Percentiles rank a stretch among this genome's conserved stretches.
phyloP scores from a whole-genome alignment of 139 green algal species.

The Chlorella ohadii region DNA sequence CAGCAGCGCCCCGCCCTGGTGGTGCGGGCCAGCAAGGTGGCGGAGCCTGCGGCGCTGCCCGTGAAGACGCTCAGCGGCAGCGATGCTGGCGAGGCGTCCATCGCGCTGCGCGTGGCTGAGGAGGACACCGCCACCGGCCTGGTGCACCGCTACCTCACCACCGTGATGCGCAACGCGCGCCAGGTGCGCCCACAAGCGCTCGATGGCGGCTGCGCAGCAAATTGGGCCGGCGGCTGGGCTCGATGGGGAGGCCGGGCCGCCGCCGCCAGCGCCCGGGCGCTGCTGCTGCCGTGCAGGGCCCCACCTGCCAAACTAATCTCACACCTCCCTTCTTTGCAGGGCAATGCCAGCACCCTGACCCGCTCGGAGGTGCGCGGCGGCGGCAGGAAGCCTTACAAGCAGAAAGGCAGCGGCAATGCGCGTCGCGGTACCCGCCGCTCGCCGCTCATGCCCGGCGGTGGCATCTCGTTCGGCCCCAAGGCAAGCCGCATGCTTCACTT shows the following conservation, averaged over 20 bases:
- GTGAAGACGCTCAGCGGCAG: slow-evolving; percentile 74
- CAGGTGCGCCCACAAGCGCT: slow-evolving; percentile 56
- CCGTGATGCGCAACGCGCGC: slow-evolving; percentile 82
- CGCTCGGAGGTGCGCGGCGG: slow-evolving; percentile 93
- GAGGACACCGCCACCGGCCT: slow-evolving; percentile 82
- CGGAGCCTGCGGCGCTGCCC: slow-evolving; percentile 61
- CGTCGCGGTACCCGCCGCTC: slow-evolving; percentile 84
- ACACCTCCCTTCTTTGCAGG: slow-evolving; percentile 58
- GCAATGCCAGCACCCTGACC: slow-evolving; percentile 93
- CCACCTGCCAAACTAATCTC: neutral
- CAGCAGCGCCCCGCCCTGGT: slow-evolving; percentile 28
- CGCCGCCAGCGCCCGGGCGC: neutral
- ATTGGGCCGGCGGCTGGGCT: neutral
- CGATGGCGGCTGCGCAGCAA: neutral
- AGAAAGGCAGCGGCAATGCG: slow-evolving; percentile 97
- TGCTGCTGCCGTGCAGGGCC: neutral
- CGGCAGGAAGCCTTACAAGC: slow-evolving; percentile 96
- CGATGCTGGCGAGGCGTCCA: slow-evolving; percentile 59
- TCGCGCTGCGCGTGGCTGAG: slow-evolving; percentile 81
- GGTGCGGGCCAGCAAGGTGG: slow-evolving; percentile 57
- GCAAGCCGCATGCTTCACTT: slow-evolving; percentile 32
- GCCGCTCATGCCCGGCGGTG: slow-evolving; percentile 92
- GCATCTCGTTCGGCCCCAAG: slow-evolving; percentile 97
- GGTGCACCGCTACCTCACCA: slow-evolving; percentile 93
- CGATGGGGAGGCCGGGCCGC: neutral